phyloP scores from a whole-genome alignment of 495 filamentous ascomycete species.

The Aspergillus affinis region DNA sequence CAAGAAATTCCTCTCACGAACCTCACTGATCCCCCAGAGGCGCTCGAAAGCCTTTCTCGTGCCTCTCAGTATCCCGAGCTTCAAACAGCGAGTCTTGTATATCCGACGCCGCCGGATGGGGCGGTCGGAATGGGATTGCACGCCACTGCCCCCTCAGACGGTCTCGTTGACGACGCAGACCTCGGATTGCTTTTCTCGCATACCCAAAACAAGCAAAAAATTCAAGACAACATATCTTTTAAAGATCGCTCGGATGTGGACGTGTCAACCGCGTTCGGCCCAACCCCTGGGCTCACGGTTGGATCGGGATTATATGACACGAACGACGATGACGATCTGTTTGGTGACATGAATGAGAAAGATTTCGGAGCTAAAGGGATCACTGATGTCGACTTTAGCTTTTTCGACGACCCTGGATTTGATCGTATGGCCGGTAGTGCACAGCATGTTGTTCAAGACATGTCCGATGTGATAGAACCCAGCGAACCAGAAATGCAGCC shows the following conservation, averaged over 20 bases:
- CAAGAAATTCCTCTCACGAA: conserved; percentile 29
- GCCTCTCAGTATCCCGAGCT: conserved; percentile 51
- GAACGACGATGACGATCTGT: conserved; percentile 61
- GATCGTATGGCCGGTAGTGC: conserved; percentile 28
- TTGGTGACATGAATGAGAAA: conserved; percentile 68
- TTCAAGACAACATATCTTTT: conserved; percentile 14
- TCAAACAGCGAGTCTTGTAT: conserved; percentile 63
- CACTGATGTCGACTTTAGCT: conserved; percentile 86
- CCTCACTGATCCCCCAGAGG: conserved; percentile 25
- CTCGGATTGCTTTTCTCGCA: conserved; percentile 17
- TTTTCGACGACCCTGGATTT: conserved; percentile 70
- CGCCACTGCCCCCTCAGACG: conserved; percentile 23
- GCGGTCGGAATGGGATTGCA: conserved; percentile 44
- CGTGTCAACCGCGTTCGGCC: conserved; percentile 25
- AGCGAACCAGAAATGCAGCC: conserved; percentile 12
- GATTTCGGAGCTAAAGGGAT: conserved; percentile 81
- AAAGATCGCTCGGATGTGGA: conserved; percentile 25
- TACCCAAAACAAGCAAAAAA: conserved; percentile 11
- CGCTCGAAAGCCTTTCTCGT: conserved; percentile 48
- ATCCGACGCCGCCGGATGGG: conserved; percentile 86
- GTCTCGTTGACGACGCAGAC: conserved; percentile 34
- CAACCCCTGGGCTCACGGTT: conserved; percentile 28
- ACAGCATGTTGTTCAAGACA: conserved; percentile 15
- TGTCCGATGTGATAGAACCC: conserved; percentile 14
- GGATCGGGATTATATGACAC: conserved; percentile 48